Base-by-base conservation (phyloP, 306 rosid genomes). In the Vachellia collinsii region DNA sequence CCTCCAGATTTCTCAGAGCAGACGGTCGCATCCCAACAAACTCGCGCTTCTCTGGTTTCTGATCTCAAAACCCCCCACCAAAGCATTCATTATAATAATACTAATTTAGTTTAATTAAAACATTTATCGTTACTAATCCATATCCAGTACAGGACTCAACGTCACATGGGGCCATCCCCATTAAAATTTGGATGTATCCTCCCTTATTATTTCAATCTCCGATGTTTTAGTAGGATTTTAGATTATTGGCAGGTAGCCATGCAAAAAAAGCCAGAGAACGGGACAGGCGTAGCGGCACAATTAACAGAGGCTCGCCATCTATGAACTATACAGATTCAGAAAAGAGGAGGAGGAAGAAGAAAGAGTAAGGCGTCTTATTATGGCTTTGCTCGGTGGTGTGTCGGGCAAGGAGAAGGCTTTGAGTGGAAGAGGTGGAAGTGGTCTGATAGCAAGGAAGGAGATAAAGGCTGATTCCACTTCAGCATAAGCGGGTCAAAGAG, bases 321-420 rank as follows among this genome's bases (percentile, higher is more conserved):
- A 46, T 0, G 53, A 36, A 73, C 58, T 69, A 53, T 74, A 74
- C 83, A 78, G 43, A 0, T 71, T 5, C 0, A 43, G 16, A 61
- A 7, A 50, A 50, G 56, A 50, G 9, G 25, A 58, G 11, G 7
- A 19, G n/a, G n/a, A 63, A 90, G 96, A 23, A 88, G 80, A 59
- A 87, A 83, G 9, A n/a, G n/a, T n/a, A n/a, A n/a, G n/a, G n/a
- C n/a, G n/a, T n/a, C n/a, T n/a, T n/a, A n/a, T n/a, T n/a, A n/a
- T n/a, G n/a, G n/a, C n/a, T n/a, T n/a, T n/a, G n/a, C n/a, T n/a
- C n/a, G n/a, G n/a, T n/a, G n/a, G n/a, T n/a, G n/a, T n/a, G n/a
- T n/a, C n/a, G n/a, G n/a, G n/a, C n/a, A n/a, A n/a, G n/a, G n/a
- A n/a, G n/a, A n/a, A n/a, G n/a, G n/a, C n/a, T n/a, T n/a, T n/a